These are phyloP conservation scores for Flaveria trinervia DNA, from an alignment of 129 eudicot species.

Conservation along the genomic window DNA sequence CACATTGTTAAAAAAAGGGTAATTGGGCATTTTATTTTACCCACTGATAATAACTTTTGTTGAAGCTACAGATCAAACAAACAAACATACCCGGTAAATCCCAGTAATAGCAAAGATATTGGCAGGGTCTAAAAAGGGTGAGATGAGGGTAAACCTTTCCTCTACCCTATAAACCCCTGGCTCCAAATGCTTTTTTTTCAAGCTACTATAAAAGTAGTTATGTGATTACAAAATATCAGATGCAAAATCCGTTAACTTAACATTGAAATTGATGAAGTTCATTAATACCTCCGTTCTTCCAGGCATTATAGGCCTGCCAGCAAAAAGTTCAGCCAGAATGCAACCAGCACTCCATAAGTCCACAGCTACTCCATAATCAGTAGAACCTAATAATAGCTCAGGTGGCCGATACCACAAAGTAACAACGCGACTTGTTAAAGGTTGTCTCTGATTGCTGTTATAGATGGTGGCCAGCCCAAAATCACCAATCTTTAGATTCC, in stretches of 20 bases:
- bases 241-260: not conserved
- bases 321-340: slow-evolving; percentile 68
- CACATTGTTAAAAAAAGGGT: too few relatives aligned
- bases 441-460: slow-evolving; percentile 49
- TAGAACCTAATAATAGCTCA: slow-evolving; percentile 69
- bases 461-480: slow-evolving; percentile 68
- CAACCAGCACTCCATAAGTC: slow-evolving; percentile 87
- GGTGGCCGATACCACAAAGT: slow-evolving; percentile 86
- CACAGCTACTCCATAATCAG: slow-evolving; percentile 69
- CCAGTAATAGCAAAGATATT: too few relatives aligned
- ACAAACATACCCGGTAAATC: too few relatives aligned
- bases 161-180: too few relatives aligned
- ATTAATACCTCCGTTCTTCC: slow-evolving; percentile 75
- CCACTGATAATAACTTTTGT: too few relatives aligned
- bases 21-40: too few relatives aligned
- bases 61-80: too few relatives aligned
- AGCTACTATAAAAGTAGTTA: not conserved
- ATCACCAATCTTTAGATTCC: slow-evolving; percentile 71
- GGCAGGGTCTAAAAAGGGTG: too few relatives aligned
- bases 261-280: not conserved
- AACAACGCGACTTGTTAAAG: slow-evolving; percentile 73
- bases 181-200: too few relatives aligned
- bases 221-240: not conserved
- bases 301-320: slow-evolving; percentile 72
- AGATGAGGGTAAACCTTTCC: too few relatives aligned